Evolutionary conservation across 2,329 filamentous ascomycete genomes (phyloP), one percentile per base, ranked within the genome.

Genomic region (Ilyonectria robusta): DNA sequence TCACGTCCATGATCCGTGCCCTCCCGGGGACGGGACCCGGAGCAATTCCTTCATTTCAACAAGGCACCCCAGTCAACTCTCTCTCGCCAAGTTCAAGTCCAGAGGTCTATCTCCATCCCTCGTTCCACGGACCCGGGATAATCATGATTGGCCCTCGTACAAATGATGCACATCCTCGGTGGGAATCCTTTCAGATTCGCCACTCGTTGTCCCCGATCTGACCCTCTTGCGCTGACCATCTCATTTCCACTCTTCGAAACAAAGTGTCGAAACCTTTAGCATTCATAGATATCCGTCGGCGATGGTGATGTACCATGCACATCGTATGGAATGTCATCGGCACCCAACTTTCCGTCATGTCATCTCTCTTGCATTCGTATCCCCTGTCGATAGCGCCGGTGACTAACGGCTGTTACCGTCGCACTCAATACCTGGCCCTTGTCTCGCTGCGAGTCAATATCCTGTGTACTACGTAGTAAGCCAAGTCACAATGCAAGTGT

Each of bases 371-470:
- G 51, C 57, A 42, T 59, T 42, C 55, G 40, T 40, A 19, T 23
- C 47, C 51, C 63, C 58, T 66, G 63, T 46, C 53, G 51, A 66
- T 66, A 66, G 31, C 58, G 35, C 58, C 58, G 63, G 63, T 59
- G 63, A 37, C 53, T 60, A 66, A 48, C 29, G 46, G 46, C 33
- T 51, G 31, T 21, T 44, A 64, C 63, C 51, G 63, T 66, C 44
- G 31, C 58, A 58, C 58, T 61, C 63, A 35, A 42, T 40, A 51
- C 51, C 63, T 23, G 53, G 53, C 57, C 63, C 63, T 61, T 51
- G 63, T 66, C 63, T 35, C 26, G 19, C 50, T 33, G 51, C 47
- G 40, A 53, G 44, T 60, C 57, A 40, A 50, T 31, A 37, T 23
- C 57, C 35, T 26, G 4, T 26, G 26, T 26, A 26, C 26, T 26